Percentiles rank a stretch among this genome's conserved stretches.
These are phyloP conservation scores for Phallus indusiatus DNA, from an alignment of 768 basidiomycete genomes.

Conservation along the genomic window DNA sequence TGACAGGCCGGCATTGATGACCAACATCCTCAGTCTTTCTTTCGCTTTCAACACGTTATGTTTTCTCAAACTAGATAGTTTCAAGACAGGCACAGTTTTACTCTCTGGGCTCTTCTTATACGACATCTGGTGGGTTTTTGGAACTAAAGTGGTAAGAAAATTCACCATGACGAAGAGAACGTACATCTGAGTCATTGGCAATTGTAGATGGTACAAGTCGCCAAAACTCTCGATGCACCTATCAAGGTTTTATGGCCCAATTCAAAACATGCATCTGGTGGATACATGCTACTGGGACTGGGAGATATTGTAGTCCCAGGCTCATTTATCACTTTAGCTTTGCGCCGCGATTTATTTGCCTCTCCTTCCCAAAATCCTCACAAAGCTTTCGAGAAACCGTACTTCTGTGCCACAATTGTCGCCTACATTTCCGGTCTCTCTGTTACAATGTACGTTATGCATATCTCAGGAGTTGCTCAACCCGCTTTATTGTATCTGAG, in stretches of 20 bases:
- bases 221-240: slow-evolving; percentile 80
- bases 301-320: slow-evolving; percentile 74
- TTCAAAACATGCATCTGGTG: slow-evolving; percentile 42
- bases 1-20: slow-evolving; percentile 58
- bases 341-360: slow-evolving; percentile 72
- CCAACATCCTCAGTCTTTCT: slow-evolving; percentile 64
- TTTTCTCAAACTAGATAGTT: slow-evolving; percentile 79
- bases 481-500: slow-evolving; percentile 90
- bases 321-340: slow-evolving; percentile 70
- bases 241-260: slow-evolving; percentile 91
- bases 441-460: slow-evolving; percentile 81
- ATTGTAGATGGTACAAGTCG: slow-evolving; percentile 84
- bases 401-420: slow-evolving; percentile 58
- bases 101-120: slow-evolving; percentile 83
- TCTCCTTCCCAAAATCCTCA: slow-evolving; percentile 21
- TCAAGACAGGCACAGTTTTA: slow-evolving; percentile 76
- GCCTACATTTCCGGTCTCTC: slow-evolving; percentile 70
- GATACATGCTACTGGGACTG: slow-evolving; percentile 85
- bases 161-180: slow-evolving; percentile 6
- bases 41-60: slow-evolving; percentile 75
- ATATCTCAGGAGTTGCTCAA: slow-evolving; percentile 64
- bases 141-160: slow-evolving; percentile 65
- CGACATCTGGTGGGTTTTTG: slow-evolving; percentile 94
- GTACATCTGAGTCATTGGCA: neutral
- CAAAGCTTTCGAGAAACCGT: slow-evolving; percentile 51